Evolutionary conservation across 1,284 basidiomycete species (phyloP).

Genomic region (Schizophyllum amplum): DNA sequence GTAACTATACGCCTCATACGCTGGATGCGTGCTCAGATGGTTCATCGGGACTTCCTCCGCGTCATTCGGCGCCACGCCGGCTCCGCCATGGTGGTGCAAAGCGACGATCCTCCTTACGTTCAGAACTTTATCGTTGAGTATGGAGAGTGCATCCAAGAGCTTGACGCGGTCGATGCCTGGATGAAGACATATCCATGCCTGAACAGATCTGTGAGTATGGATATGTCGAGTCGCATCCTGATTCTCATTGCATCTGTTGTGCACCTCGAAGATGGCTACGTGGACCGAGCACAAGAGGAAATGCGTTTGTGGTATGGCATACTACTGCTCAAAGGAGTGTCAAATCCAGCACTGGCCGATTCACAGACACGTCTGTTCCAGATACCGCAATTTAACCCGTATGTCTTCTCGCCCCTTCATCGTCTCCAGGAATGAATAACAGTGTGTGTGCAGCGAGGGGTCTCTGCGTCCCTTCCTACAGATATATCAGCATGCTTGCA

Average conservation of each 20-base stretch:
- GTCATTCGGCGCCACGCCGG: background rate
- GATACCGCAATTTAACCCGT: too few relatives aligned
- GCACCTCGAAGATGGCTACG: background rate
- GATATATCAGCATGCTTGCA: too few relatives aligned
- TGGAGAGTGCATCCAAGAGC: background rate
- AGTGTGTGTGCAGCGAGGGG: too few relatives aligned
- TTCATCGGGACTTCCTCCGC: background rate
- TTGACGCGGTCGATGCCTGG: background rate
- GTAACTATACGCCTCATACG: background rate
- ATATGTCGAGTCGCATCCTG: background rate
- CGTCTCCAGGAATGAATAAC: too few relatives aligned
- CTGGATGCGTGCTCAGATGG: background rate
- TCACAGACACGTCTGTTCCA: too few relatives aligned
- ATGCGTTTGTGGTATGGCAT: background rate
- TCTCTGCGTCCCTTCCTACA: too few relatives aligned
- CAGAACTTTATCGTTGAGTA: background rate
- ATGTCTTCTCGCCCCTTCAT: too few relatives aligned
- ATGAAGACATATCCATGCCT: background rate
- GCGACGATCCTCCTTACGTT: background rate
- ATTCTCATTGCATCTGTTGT: background rate
- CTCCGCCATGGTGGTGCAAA: background rate
- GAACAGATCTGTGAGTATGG: background rate
- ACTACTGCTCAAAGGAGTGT: background rate
- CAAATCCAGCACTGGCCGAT: too few relatives aligned
- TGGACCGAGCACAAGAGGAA: background rate